Percentiles rank a stretch among this genome's conserved stretches.
Evolutionary conservation across 164 flowering plant genomes (phyloP).

Genomic region (Chloranthus sessilifolius): DNA sequence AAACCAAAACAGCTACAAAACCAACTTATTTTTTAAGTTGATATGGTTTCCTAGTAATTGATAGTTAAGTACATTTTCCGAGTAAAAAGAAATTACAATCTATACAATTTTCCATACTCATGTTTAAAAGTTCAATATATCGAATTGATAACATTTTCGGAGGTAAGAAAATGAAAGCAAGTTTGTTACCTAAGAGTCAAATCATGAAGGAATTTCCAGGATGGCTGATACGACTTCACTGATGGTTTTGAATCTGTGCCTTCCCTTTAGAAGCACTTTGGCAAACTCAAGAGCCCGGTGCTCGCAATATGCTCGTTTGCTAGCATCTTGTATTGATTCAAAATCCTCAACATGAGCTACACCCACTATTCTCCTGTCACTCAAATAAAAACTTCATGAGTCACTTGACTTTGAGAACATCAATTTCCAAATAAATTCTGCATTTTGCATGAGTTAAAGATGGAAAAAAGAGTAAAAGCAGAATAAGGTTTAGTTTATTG

Average conservation of each 20-base stretch:
- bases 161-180: no score
- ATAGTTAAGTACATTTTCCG: no score
- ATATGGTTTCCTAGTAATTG: no score
- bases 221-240: conserved; percentile 53
- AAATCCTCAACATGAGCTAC: conserved; percentile 97
- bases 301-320: conserved; percentile 69
- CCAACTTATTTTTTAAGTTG: no score
- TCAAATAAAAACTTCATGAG: background rate
- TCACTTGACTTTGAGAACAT: background rate
- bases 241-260: conserved; percentile 50
- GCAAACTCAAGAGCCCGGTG: conserved; percentile 68
- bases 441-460: background rate
- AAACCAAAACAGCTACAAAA: no score
- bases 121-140: no score
- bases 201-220: conserved; percentile 16
- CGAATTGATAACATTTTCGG: no score
- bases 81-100: no score
- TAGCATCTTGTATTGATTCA: conserved; percentile 61
- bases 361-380: conserved; percentile 85
- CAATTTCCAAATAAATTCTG: background rate
- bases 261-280: conserved; percentile 70
- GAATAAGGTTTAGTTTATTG: no score
- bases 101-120: no score
- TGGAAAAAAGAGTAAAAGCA: background rate
- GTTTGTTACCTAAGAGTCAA: background rate